Evolutionary conservation across 2,329 filamentous ascomycete species (phyloP).

Genomic region (Elsinoe perseae): DNA sequence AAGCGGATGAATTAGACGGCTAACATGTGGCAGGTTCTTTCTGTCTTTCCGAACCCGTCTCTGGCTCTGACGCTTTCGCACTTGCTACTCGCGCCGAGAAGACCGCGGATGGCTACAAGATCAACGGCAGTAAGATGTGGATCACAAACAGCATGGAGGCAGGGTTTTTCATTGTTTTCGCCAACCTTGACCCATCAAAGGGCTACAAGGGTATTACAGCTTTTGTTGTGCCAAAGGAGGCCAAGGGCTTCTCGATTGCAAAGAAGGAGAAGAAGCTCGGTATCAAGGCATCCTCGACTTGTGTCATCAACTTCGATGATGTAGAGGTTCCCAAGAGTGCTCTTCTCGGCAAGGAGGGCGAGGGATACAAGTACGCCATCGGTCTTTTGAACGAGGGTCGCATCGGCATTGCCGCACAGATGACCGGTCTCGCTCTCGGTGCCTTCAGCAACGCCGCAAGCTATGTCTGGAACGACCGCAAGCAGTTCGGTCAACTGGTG

Average conservation of each 20-base stretch:
- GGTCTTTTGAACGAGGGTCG: constrained; percentile 88
- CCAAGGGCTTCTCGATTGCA: constrained; percentile 82
- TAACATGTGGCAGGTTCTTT: constrained; percentile 54
- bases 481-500: constrained; percentile 88
- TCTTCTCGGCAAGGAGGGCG: constrained; percentile 76
- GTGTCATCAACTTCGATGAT: constrained; percentile 95
- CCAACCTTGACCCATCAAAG: constrained; percentile 84
- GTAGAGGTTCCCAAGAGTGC: constrained; percentile 84
- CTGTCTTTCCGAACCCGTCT: constrained; percentile 85
- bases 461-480: constrained; percentile 97
- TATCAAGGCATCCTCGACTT: constrained; percentile 91
- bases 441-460: constrained; percentile 90
- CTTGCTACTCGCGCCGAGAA: constrained; percentile 83
- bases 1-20: neutral
- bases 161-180: constrained; percentile 93
- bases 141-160: constrained; percentile 97
- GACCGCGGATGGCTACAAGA: constrained; percentile 73
- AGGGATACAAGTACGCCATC: constrained; percentile 98
- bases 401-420: constrained; percentile 96
- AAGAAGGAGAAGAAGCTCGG: constrained; percentile 99
- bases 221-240: constrained; percentile 87
- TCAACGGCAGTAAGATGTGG: constrained; percentile 98
- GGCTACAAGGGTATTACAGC: constrained; percentile 97
- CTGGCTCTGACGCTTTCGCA: constrained; percentile 92
- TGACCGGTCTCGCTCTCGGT: constrained; percentile 92